Evolutionary conservation across 352 stramenopile species (phyloP).

Genomic region (Pythium oligandrum): DNA sequence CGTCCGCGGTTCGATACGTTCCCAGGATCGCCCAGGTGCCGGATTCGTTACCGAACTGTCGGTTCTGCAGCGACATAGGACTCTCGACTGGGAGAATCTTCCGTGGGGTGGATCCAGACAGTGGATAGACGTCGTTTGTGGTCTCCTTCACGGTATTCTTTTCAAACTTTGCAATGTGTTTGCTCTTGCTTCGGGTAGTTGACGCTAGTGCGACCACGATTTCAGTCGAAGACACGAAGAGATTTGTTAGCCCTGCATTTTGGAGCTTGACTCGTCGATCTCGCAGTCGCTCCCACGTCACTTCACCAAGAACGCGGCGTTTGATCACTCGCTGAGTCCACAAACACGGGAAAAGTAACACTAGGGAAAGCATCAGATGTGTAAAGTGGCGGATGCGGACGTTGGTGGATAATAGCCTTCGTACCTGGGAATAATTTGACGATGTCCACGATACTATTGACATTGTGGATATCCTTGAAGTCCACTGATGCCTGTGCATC

Average conservation of each 20-base stretch:
- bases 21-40: too few species aligned
- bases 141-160: too few species aligned
- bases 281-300: slow-evolving; percentile 40
- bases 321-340: slow-evolving; percentile 52
- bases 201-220: slow-evolving; percentile 24
- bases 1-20: slow-evolving; percentile 7
- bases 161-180: too few species aligned
- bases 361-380: slow-evolving; percentile 13
- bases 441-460: slow-evolving; percentile 31
- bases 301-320: slow-evolving; percentile 36
- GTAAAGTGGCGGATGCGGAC: background rate
- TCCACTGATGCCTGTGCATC: background rate
- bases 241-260: slow-evolving; percentile 7
- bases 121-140: too few species aligned
- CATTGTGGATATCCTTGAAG: slow-evolving; percentile 22
- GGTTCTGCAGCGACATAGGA: too few species aligned
- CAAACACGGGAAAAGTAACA: slow-evolving; percentile 56
- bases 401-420: background rate
- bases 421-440: slow-evolving; percentile 52
- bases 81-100: slow-evolving; percentile 15
- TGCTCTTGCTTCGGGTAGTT: slow-evolving; percentile 7
- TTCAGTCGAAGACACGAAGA: slow-evolving; percentile 32
- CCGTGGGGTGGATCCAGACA: slow-evolving; percentile 9
- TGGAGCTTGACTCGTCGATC: slow-evolving; percentile 33
- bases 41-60: too few species aligned